Base-by-base conservation (phyloP, 441 rosid species). In the Populus hybrid region DNA sequence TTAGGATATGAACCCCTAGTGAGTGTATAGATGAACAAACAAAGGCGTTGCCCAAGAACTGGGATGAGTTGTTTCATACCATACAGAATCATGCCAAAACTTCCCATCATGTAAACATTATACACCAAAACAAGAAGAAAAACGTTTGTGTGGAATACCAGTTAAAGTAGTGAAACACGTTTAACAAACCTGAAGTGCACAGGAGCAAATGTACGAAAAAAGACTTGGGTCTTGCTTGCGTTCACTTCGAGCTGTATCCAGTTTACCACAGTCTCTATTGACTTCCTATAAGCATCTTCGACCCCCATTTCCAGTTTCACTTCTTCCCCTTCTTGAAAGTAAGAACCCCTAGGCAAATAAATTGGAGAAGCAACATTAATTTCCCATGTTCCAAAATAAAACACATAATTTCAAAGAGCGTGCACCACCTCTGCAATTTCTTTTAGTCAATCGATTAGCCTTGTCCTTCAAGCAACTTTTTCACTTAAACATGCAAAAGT, bases 161-260 rank as follows among this genome's bases (percentile, higher is more conserved):
- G 18, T 3, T 24, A 3, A n/a, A 53, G 20, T 28, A 7, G 9
- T 5, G 23, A 5, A 26, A 29, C 7, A 28, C 9, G 2, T 20
- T 50, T 33, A 26, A 80, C 84, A 50, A 84, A 94, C 99, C 99
- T 92, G 92, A 95, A 95, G 89, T 95, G 99, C 56, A 94, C 97
- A 0, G 99, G 99, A 8, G 99, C 93, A 79, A 88, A 90, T 38
- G 98, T 86, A 12, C 98, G 99, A 72, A 94, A 95, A 85, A 89
- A 94, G 86, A 91, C 98, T 74, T 85, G 94, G 11, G 92, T 92
- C 87, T 88, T 89, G 88, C 69, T 87, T 76, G 86, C 16, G 75
- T 91, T 84, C 50, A 95, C 95, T 81, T 92, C 86, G 68, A 83
- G 80, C 45, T 84, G 82, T 76, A 95, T 82, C 98, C 98, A 95